Percentiles rank a stretch among this genome's conserved stretches.
phyloP scores from a whole-genome alignment of 192 early-diverging fungal genomes.

The Backusella westeae region DNA sequence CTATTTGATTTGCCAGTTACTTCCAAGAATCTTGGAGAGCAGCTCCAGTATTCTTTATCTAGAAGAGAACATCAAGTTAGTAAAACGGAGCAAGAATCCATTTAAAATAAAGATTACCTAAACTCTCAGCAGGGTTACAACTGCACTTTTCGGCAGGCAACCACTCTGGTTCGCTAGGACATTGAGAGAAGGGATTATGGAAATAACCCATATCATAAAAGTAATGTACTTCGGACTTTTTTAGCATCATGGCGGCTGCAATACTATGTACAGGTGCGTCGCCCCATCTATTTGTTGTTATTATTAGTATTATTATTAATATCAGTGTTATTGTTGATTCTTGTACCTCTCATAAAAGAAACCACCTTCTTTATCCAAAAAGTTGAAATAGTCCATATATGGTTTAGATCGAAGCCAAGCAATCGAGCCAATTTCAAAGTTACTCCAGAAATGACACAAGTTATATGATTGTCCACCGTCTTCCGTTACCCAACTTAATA shows the following conservation, averaged over 20 bases:
- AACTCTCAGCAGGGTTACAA: constrained; percentile 44
- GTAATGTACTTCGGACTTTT: constrained; percentile 61
- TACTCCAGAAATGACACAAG: constrained; percentile 76
- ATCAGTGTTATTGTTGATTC: background rate
- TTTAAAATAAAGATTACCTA: constrained; percentile 36
- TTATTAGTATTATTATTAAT: constrained; percentile 48
- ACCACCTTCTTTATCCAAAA: constrained; percentile 74
- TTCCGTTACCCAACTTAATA: constrained; percentile 50
- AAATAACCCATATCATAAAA: constrained; percentile 73
- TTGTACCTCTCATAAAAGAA: constrained; percentile 80
- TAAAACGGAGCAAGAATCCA: background rate
- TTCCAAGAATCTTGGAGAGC: constrained; percentile 23
- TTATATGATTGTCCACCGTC: constrained; percentile 58
- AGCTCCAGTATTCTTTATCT: constrained; percentile 21
- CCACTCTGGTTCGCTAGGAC: constrained; percentile 49
- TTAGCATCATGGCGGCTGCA: constrained; percentile 56
- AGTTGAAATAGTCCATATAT: constrained; percentile 66
- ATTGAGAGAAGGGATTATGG: constrained; percentile 61
- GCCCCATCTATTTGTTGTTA: constrained; percentile 51
- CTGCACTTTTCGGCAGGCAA: constrained; percentile 49
- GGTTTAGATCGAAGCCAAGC: constrained; percentile 62
- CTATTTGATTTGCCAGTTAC: constrained; percentile 18
- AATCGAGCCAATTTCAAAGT: constrained; percentile 75
- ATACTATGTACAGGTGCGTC: constrained; percentile 74
- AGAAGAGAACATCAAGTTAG: background rate